Evolutionary conservation across 2,329 filamentous ascomycete genomes (phyloP).

Genomic region (Chrysoporthe austroafricana): DNA sequence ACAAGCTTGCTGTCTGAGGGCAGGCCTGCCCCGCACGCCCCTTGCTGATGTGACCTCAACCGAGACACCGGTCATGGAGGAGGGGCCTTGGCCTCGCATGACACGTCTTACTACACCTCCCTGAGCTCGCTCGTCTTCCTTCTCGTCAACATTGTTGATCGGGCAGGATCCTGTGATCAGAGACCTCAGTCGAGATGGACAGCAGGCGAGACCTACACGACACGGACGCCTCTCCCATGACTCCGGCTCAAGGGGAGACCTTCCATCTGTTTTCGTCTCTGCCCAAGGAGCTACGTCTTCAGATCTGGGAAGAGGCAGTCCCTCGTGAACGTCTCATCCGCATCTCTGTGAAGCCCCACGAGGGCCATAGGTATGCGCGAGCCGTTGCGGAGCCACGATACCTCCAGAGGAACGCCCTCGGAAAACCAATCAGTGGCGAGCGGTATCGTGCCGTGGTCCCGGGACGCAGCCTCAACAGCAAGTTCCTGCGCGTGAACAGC

Average conservation of each 20-base stretch:
- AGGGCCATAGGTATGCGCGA: neutral
- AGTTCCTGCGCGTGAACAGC: conserved; percentile 19
- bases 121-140: neutral
- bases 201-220: neutral
- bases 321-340: conserved; percentile 24
- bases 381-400: conserved; percentile 18
- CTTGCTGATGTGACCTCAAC: neutral
- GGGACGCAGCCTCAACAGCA: conserved; percentile 6
- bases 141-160: neutral
- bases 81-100: neutral
- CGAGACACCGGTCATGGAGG: neutral
- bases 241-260: neutral
- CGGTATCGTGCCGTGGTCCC: neutral
- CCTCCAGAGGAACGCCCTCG: conserved; percentile 20
- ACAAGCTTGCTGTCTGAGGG: neutral
- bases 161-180: neutral
- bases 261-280: conserved; percentile 18
- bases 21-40: neutral
- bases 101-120: neutral
- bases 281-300: conserved; percentile 24
- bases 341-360: neutral
- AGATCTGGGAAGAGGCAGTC: conserved; percentile 25
- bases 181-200: neutral
- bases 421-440: conserved; percentile 23
- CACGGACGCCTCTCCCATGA: neutral